Conservation (phyloP, 2,329 filamentous ascomycete species). For the Penicillium decumbens region DNA sequence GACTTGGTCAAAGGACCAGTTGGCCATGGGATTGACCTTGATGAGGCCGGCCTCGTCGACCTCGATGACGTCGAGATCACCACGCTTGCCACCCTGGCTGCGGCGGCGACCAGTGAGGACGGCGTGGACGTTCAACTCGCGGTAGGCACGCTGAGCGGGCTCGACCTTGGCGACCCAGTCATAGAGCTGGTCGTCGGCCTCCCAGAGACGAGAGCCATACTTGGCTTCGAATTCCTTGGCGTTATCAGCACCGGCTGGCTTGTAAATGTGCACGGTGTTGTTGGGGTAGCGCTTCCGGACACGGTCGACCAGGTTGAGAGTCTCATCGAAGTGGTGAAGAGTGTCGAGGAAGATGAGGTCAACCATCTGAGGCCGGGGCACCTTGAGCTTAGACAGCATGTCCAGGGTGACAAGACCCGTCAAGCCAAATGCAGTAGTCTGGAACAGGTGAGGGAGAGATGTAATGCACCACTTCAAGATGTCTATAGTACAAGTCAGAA, state of each 20-base stretch:
- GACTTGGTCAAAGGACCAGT: slow-evolving; percentile 89
- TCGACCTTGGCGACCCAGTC: slow-evolving; percentile 98
- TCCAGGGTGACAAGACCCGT: slow-evolving; percentile 78
- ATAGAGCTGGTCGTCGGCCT: slow-evolving; percentile 80
- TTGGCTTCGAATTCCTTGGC: slow-evolving; percentile 72
- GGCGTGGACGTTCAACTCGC: slow-evolving; percentile 79
- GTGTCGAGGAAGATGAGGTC: slow-evolving; percentile 72
- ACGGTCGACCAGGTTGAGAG: slow-evolving; percentile 66
- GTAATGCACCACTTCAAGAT: slow-evolving; percentile 89
- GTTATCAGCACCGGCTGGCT: slow-evolving; percentile 70
- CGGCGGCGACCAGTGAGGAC: slow-evolving; percentile 87
- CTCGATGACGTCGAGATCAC: slow-evolving; percentile 85
- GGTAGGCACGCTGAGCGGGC: slow-evolving; percentile 85
- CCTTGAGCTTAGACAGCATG: slow-evolving; percentile 53
- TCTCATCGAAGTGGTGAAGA: slow-evolving; percentile 76
- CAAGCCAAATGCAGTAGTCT: slow-evolving; percentile 77
- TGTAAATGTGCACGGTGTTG: slow-evolving; percentile 81
- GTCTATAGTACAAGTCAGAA: slow-evolving; percentile 48
- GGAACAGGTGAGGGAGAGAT: slow-evolving; percentile 82
- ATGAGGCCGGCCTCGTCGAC: slow-evolving; percentile 85
- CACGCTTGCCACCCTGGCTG: slow-evolving; percentile 88
- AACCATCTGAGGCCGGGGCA: slow-evolving; percentile 47
- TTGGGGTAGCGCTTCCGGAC: slow-evolving; percentile 72
- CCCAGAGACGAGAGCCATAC: slow-evolving; percentile 80
- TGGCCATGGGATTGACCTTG: slow-evolving; percentile 96